phyloP scores from a whole-genome alignment of 2,329 filamentous ascomycete genomes.

The Sphaerostilbella broomeana region DNA sequence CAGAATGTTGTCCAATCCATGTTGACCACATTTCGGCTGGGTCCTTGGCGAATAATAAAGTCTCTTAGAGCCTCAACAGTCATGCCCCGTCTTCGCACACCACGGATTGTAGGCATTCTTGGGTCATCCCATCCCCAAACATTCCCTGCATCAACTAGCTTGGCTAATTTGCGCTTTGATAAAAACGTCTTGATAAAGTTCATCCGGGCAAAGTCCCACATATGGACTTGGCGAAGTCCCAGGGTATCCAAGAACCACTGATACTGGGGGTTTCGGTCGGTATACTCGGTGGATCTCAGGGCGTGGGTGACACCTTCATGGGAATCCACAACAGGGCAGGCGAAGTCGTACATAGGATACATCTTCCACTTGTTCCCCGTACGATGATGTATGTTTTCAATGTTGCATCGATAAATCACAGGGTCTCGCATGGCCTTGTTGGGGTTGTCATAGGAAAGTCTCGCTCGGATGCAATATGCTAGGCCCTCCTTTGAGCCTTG shows the following conservation, averaged over 20 bases:
- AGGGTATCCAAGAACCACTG: slow-evolving; percentile 77
- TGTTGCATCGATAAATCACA: slow-evolving; percentile 91
- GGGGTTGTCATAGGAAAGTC: slow-evolving; percentile 82
- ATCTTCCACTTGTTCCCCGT: slow-evolving; percentile 77
- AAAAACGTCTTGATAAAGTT: slow-evolving; percentile 79
- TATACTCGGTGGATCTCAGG: slow-evolving; percentile 78
- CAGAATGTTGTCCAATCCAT: slow-evolving; percentile 77
- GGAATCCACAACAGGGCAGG: slow-evolving; percentile 73
- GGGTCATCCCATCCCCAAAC: slow-evolving; percentile 86
- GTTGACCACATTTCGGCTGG: slow-evolving; percentile 74
- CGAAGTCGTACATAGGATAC: slow-evolving; percentile 83
- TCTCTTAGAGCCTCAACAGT: slow-evolving; percentile 72
- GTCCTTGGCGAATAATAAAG: slow-evolving; percentile 79
- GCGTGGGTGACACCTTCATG: slow-evolving; percentile 80
- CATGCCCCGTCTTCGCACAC: slow-evolving; percentile 71
- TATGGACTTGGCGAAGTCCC: slow-evolving; percentile 67
- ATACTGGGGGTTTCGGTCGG: slow-evolving; percentile 79
- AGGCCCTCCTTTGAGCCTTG: slow-evolving; percentile 69
- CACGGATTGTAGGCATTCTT: slow-evolving; percentile 77
- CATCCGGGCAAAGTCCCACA: slow-evolving; percentile 80
- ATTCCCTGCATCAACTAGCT: slow-evolving; percentile 67
- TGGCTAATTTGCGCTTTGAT: slow-evolving; percentile 80
- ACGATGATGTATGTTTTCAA: slow-evolving; percentile 61
- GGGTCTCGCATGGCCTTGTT: slow-evolving; percentile 97
- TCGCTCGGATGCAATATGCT: slow-evolving; percentile 88